Conservation (phyloP, 768 basidiomycete genomes). For the Cystobasidium ongulense region DNA sequence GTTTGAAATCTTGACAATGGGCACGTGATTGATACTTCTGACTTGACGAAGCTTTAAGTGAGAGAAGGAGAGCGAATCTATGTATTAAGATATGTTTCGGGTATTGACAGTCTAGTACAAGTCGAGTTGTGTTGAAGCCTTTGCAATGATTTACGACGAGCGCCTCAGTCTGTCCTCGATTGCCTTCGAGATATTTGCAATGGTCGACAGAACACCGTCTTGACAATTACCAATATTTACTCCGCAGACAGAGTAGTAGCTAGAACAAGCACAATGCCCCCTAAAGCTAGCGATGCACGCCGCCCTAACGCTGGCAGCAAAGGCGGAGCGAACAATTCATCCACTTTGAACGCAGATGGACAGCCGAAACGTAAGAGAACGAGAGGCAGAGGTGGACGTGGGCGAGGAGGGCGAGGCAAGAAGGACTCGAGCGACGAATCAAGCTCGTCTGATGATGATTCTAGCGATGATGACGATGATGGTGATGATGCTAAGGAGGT, state of each 20-base stretch:
- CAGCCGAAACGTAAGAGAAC: slow-evolving; percentile 5
- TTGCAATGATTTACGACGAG: too few species aligned
- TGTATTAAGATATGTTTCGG: too few species aligned
- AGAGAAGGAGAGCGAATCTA: too few species aligned
- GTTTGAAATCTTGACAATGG: not conserved
- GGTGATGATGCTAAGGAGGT: not conserved
- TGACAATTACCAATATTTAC: too few species aligned
- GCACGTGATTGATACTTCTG: too few species aligned
- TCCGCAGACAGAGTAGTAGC: too few species aligned
- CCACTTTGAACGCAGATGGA: not conserved
- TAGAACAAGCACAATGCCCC: not conserved
- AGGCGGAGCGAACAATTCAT: not conserved
- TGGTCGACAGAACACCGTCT: too few species aligned
- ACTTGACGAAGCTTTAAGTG: too few species aligned
- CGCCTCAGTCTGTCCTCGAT: too few species aligned
- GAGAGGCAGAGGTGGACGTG: not conserved
- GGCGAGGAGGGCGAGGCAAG: not conserved
- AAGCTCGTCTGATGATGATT: not conserved
- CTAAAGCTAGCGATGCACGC: not conserved
- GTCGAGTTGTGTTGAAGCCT: too few species aligned
- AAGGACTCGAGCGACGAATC: not conserved
- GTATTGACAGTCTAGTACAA: too few species aligned
- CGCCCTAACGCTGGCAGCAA: not conserved
- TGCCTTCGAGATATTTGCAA: too few species aligned
- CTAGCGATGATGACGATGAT: not conserved